Evolutionary conservation across 2,329 filamentous ascomycete genomes (phyloP).

Genomic region (Hymenoscyphus repandus): DNA sequence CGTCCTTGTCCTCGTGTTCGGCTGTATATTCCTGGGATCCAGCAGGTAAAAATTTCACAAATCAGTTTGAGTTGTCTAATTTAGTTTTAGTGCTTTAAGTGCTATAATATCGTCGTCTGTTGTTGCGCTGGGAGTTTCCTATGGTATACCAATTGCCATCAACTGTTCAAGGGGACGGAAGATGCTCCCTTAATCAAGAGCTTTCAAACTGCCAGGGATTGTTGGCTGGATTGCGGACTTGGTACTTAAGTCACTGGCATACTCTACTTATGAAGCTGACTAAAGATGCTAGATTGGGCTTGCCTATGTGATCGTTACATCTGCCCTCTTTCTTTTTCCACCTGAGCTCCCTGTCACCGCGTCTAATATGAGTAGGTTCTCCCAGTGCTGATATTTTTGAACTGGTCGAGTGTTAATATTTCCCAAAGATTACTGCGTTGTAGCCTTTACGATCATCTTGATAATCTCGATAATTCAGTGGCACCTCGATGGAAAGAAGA

Average conservation of each 20-base stretch:
- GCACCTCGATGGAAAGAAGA: constrained; percentile 56
- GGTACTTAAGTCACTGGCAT: constrained; percentile 33
- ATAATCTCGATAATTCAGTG: constrained; percentile 45
- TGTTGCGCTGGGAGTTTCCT: constrained; percentile 65
- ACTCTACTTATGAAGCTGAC: constrained; percentile 4
- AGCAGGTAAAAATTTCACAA: no score
- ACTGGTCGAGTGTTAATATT: background rate
- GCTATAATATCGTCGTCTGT: constrained; percentile 67
- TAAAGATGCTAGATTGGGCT: constrained; percentile 39
- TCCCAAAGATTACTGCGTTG: constrained; percentile 23
- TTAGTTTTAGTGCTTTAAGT: no score
- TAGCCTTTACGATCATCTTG: constrained; percentile 39
- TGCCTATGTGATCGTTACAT: constrained; percentile 52
- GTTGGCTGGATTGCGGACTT: constrained; percentile 57
- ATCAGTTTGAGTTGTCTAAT: no score
- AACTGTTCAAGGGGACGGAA: constrained; percentile 62
- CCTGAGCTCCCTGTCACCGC: constrained; percentile 51
- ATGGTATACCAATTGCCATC: constrained; percentile 66
- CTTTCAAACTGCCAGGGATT: constrained; percentile 49
- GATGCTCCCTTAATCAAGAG: constrained; percentile 53
- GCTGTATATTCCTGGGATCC: constrained; percentile 64
- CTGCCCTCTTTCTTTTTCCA: constrained; percentile 59
- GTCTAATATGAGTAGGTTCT: constrained; percentile 53
- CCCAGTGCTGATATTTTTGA: background rate
- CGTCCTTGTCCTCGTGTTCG: constrained; percentile 58